These are phyloP conservation scores for Candida morakotiae DNA, from an alignment of 805 yeast species.

Conservation along the genomic window DNA sequence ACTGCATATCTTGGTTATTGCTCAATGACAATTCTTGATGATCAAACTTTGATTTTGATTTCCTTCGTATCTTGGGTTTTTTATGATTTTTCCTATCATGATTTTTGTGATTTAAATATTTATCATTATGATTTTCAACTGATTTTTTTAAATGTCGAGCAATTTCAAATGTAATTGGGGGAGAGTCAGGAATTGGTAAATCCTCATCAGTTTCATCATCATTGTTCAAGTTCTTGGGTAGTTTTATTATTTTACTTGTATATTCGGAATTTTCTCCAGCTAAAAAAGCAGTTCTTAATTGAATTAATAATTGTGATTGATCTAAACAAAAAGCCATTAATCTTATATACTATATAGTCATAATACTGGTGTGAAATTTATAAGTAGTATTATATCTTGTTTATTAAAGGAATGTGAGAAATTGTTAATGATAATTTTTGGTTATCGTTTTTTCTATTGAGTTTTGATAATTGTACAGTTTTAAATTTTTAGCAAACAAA, in stretches of 20 bases:
- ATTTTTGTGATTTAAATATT: background rate
- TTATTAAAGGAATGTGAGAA: too few relatives aligned
- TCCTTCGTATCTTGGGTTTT: background rate
- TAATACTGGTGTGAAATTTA: background rate
- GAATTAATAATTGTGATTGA: conserved; percentile 23
- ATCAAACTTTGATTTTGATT: background rate
- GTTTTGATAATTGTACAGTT: background rate
- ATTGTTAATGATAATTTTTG: too few relatives aligned
- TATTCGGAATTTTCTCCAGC: conserved; percentile 21
- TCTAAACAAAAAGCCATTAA: conserved; percentile 37
- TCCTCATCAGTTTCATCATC: conserved; percentile 2
- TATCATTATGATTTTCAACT: conserved; percentile 3
- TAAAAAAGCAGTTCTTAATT: conserved; percentile 24
- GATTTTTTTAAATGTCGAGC: conserved; percentile 19
- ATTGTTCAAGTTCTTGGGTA: conserved; percentile 9
- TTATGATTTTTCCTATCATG: background rate
- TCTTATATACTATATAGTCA: conserved; percentile 1
- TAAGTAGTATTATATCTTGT: too few relatives aligned
- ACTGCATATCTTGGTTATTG: too few relatives aligned
- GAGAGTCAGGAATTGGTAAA: conserved; percentile 18
- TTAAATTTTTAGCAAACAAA: background rate
- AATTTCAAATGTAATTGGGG: conserved; percentile 27
- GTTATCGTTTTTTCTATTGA: too few relatives aligned
- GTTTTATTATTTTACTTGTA: conserved; percentile 17
- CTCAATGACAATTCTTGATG: background rate